Conservation (phyloP, 495 filamentous ascomycete genomes). For the Hypoxylon fragiforme region DNA sequence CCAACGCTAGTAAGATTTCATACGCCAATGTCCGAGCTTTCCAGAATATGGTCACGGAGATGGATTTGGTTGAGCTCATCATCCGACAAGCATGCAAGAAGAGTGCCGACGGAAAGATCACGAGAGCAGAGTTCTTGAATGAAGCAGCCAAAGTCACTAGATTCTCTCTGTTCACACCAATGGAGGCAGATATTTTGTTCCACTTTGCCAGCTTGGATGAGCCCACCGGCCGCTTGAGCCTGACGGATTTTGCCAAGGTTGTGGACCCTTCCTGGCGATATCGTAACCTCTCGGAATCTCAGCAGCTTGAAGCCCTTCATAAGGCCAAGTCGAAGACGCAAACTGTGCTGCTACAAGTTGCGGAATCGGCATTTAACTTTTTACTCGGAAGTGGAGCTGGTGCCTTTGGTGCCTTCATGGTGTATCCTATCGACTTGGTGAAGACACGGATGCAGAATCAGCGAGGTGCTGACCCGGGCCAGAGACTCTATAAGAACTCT, state of each 20-base stretch:
- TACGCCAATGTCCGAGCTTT: conserved; percentile 97
- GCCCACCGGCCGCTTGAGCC: conserved; percentile 78
- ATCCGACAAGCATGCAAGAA: conserved; percentile 83
- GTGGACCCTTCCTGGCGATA: conserved; percentile 88
- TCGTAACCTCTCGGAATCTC: conserved; percentile 48
- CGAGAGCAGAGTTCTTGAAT: conserved; percentile 89
- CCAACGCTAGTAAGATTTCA: conserved; percentile 86
- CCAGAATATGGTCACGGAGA: conserved; percentile 94
- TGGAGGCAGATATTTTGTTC: conserved; percentile 99
- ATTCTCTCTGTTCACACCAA: conserved; percentile 93
- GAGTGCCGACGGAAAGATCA: conserved; percentile 88
- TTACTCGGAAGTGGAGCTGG: conserved; percentile 84
- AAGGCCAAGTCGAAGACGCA: conserved; percentile 48
- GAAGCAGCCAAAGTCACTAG: conserved; percentile 87
- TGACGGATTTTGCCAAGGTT: conserved; percentile 89
- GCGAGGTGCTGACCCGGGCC: conserved; percentile 74
- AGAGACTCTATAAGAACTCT: conserved; percentile 93
- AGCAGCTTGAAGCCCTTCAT: conserved; percentile 43
- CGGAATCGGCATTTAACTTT: conserved; percentile 89
- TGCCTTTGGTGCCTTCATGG: conserved; percentile 97
- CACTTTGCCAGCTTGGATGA: conserved; percentile 95
- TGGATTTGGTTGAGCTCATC: conserved; percentile 94
- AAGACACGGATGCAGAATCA: conserved; percentile 99
- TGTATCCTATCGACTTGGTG: conserved; percentile 97
- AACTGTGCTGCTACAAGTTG: conserved; percentile 58